Evolutionary conservation across 352 stramenopile genomes (phyloP).

Genomic region (Blastocystis sp.): DNA sequence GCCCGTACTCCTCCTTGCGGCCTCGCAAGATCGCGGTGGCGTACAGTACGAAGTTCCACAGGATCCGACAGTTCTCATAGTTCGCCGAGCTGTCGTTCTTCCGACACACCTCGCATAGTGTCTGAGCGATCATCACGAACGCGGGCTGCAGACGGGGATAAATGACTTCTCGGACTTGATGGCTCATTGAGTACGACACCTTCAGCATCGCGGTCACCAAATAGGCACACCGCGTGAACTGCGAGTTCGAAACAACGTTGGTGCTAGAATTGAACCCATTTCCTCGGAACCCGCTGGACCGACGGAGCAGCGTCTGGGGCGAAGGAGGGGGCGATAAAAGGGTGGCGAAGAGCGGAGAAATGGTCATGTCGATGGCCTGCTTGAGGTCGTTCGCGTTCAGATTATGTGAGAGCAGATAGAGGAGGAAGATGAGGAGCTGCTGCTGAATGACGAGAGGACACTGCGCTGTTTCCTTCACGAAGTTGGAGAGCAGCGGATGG

Average conservation of each 20-base stretch:
- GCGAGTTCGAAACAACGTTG: not conserved
- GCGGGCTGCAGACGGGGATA: slow-evolving; percentile 8
- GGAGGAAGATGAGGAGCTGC: slow-evolving; percentile 34
- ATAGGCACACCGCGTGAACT: slow-evolving; percentile 5
- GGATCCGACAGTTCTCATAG: slow-evolving; percentile 29
- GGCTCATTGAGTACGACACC: slow-evolving; percentile 16
- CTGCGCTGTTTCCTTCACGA: slow-evolving; percentile 17
- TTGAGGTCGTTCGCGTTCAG: not conserved
- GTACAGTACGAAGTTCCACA: slow-evolving; percentile 29
- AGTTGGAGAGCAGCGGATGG: not conserved
- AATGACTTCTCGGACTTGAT: not conserved
- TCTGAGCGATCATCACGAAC: not conserved
- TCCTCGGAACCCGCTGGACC: not conserved
- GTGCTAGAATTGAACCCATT: not conserved
- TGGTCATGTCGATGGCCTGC: not conserved
- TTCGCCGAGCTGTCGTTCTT: slow-evolving; percentile 17
- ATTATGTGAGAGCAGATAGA: slow-evolving; percentile 39
- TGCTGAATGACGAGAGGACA: slow-evolving; percentile 45
- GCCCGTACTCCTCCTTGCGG: not conserved
- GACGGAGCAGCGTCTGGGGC: not conserved
- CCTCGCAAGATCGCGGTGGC: not conserved
- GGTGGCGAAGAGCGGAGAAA: slow-evolving; percentile 6
- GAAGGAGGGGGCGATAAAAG: not conserved
- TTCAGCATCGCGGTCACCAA: not conserved
- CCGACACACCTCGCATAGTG: not conserved